These are phyloP conservation scores for Erodium maritimum DNA, from an alignment of 345 rosid genomes.

Conservation along the genomic window DNA sequence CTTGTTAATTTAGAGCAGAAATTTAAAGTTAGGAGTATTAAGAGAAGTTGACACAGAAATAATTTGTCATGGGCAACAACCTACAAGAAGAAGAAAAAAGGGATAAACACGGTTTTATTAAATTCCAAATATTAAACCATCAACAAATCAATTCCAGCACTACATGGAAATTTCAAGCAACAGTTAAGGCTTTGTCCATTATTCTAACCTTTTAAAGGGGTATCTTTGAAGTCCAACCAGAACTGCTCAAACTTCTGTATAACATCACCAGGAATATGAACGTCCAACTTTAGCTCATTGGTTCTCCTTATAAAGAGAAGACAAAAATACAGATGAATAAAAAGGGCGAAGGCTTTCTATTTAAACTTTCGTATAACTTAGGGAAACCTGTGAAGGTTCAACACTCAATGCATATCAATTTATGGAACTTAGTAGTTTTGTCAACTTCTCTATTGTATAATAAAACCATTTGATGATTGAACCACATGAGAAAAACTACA, in stretches of 20 bases:
- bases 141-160: background rate
- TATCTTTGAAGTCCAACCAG: constrained; percentile 62
- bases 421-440: background rate
- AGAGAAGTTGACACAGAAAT: background rate
- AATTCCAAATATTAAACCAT: background rate
- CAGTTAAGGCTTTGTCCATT: background rate
- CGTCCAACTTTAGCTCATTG: constrained; percentile 67
- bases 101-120: background rate
- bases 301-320: constrained; percentile 44
- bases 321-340: constrained; percentile 1
- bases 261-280: constrained; percentile 52
- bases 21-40: background rate
- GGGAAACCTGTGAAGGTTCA: background rate
- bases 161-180: background rate
- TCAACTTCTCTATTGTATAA: background rate
- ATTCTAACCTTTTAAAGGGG: constrained; percentile 61
- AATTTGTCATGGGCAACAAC: background rate
- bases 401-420: background rate
- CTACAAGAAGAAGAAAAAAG: background rate
- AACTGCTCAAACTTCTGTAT: constrained; percentile 59
- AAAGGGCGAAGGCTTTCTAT: background rate
- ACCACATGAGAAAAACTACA: background rate
- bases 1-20: constrained; percentile 13
- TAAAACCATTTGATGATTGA: background rate
- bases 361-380: background rate